A percentile compares a stretch with the other conserved stretches of the same genome.
These are phyloP conservation scores for Salix koriyanagi DNA, from an alignment of 345 rosid genomes.

Conservation along the genomic window DNA sequence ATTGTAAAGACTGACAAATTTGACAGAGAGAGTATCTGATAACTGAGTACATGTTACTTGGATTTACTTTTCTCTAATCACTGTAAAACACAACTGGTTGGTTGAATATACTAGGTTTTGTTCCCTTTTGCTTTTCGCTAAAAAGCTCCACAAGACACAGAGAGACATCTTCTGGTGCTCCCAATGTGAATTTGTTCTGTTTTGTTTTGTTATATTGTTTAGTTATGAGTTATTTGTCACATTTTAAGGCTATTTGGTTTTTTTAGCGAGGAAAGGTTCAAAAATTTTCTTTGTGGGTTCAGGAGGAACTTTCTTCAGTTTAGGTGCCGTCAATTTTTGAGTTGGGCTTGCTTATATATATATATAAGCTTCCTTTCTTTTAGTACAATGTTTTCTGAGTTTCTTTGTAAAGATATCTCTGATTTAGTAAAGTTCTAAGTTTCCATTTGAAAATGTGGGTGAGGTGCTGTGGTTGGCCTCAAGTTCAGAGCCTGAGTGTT, in stretches of 20 bases:
- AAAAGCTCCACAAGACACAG: too few species aligned
- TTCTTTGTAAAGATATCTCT: not conserved
- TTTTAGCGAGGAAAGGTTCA: not conserved
- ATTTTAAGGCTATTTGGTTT: not conserved
- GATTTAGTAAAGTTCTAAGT: not conserved
- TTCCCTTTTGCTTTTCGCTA: too few species aligned
- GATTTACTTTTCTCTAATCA: too few species aligned
- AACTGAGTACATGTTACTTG: too few species aligned
- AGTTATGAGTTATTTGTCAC: too few species aligned
- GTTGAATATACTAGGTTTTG: too few species aligned
- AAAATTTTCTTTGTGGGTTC: not conserved
- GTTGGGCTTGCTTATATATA: not conserved
- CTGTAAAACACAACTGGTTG: too few species aligned
- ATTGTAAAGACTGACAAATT: too few species aligned
- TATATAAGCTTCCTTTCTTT: not conserved
- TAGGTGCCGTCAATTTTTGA: not conserved
- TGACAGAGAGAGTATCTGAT: constrained; percentile 1
- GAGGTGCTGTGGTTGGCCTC: not conserved
- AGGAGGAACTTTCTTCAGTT: not conserved
- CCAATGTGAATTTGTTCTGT: not conserved
- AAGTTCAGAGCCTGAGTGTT: not conserved
- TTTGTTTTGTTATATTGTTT: not conserved
- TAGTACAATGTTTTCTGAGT: too few species aligned
- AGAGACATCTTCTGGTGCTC: not conserved
- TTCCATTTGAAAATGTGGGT: constrained; percentile 2